Conservation (phyloP, 2,329 filamentous ascomycete genomes). For the Aspergillus fumigatus region DNA sequence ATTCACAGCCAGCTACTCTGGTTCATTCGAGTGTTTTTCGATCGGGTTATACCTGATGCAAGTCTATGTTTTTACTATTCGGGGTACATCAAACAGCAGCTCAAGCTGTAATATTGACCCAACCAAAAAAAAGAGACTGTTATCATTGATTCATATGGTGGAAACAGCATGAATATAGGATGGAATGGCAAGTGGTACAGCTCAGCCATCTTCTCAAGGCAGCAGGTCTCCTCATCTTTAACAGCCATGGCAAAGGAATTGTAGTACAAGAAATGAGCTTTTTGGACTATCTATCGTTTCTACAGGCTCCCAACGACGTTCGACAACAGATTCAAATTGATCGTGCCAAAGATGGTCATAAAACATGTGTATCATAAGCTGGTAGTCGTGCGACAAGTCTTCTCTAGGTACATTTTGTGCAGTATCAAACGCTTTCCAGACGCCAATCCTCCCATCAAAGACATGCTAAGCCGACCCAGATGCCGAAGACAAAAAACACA, state of each 20-base stretch:
- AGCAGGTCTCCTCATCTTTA: too few species aligned
- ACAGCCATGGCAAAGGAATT: too few species aligned
- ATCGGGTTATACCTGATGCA: not conserved
- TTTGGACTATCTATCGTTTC: not conserved
- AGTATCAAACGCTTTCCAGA: conserved; percentile 5
- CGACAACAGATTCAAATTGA: not conserved
- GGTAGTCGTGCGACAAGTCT: conserved; percentile 2
- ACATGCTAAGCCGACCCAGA: conserved; percentile 3
- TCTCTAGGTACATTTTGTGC: conserved; percentile 1
- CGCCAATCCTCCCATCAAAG: conserved; percentile 8
- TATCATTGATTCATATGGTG: not conserved
- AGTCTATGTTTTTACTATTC: not conserved
- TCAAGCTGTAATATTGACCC: not conserved
- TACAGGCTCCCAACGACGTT: not conserved
- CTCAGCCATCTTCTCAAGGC: not conserved
- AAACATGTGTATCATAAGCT: conserved; percentile 6
- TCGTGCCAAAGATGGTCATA: not conserved
- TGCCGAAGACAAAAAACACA: conserved; percentile 4
- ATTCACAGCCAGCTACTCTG: not conserved
- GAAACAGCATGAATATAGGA: not conserved
- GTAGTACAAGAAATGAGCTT: not conserved
- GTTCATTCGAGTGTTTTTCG: not conserved
- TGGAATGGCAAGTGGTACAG: not conserved
- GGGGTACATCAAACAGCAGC: not conserved
- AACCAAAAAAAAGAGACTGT: not conserved